phyloP scores from a whole-genome alignment of 2,329 filamentous ascomycete species.

The Chrysosporium keratinophilum region DNA sequence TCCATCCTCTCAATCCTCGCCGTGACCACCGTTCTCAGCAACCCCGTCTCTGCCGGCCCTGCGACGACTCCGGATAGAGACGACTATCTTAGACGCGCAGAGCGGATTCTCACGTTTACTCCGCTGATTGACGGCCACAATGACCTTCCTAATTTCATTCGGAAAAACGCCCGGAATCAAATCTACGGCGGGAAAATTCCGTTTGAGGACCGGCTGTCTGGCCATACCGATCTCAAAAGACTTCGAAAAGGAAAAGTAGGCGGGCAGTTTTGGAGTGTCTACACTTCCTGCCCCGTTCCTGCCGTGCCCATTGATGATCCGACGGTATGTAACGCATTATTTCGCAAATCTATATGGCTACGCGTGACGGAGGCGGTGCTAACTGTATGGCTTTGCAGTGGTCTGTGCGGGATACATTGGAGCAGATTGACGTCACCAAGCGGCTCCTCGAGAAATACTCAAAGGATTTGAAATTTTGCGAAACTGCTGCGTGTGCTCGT shows the following conservation, averaged over 20 bases:
- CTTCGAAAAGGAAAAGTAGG: slow-evolving; percentile 23
- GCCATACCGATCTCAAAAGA: slow-evolving; percentile 24
- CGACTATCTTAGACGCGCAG: slow-evolving; percentile 18
- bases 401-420: slow-evolving; percentile 22
- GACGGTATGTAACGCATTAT: slow-evolving; percentile 12
- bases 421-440: slow-evolving; percentile 23
- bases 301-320: slow-evolving; percentile 17
- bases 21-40: neutral
- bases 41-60: slow-evolving; percentile 3
- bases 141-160: slow-evolving; percentile 24
- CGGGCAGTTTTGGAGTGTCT: slow-evolving; percentile 28
- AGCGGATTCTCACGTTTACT: slow-evolving; percentile 20
- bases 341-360: neutral
- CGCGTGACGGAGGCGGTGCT: neutral
- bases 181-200: slow-evolving; percentile 22
- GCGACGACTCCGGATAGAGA: neutral
- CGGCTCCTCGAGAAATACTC: slow-evolving; percentile 20
- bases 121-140: slow-evolving; percentile 29
- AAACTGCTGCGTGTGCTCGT: slow-evolving; percentile 17
- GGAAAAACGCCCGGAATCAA: slow-evolving; percentile 22
- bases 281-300: slow-evolving; percentile 19
- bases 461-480: slow-evolving; percentile 19
- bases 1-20: slow-evolving; percentile 1
- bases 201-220: slow-evolving; percentile 17
- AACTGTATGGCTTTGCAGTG: slow-evolving; percentile 3